phyloP scores from a whole-genome alignment of 345 rosid species.

The Eucalyptus coolabah region DNA sequence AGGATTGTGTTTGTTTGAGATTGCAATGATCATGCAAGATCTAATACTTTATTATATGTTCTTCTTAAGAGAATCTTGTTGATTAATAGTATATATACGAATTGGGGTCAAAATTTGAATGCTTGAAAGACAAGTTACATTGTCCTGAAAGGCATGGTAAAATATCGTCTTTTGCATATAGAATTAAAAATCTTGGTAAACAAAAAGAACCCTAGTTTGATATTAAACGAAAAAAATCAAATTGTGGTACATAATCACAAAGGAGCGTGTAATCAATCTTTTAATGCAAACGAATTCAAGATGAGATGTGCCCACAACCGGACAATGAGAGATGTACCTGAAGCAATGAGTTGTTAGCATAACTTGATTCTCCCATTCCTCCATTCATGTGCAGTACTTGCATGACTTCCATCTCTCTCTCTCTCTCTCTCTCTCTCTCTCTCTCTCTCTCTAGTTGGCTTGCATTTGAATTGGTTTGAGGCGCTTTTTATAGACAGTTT shows the following conservation, averaged over 20 bases:
- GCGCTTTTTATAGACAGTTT: neutral
- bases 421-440: neutral
- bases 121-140: neutral
- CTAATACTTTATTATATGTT: neutral
- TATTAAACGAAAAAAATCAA: neutral
- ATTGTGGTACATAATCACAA: neutral
- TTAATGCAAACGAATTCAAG: neutral
- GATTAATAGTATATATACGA: neutral
- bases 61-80: neutral
- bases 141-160: neutral
- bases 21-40: neutral
- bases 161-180: neutral
- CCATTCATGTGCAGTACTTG: conserved; percentile 34
- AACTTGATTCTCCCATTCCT: conserved; percentile 27
- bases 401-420: neutral
- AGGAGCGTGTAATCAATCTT: neutral
- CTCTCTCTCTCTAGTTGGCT: neutral
- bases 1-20: no score
- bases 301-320: neutral
- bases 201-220: neutral
- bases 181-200: neutral
- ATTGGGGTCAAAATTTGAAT: neutral
- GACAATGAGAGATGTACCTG: conserved; percentile 16
- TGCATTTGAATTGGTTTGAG: neutral
- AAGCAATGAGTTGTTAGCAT: conserved; percentile 26